Conservation (phyloP, 1,139 yeast genomes). For the Geotrichum phurueaensis region DNA sequence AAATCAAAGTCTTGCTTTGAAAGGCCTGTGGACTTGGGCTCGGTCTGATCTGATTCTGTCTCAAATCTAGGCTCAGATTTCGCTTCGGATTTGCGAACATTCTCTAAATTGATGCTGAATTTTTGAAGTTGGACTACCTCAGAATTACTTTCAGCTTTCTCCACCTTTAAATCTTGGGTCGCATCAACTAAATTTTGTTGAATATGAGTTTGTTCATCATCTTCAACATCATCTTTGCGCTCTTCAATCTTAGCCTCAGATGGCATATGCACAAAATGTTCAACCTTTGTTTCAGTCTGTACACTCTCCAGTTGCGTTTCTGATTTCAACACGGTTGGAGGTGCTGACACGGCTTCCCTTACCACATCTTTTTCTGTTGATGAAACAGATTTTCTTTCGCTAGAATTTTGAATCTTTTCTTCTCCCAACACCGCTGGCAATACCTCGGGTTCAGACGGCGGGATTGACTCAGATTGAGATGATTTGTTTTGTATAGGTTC, state of each 20-base stretch:
- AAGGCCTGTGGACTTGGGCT: not conserved
- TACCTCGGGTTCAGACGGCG: not conserved
- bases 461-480: not conserved
- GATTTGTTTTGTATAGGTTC: not conserved
- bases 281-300: not conserved
- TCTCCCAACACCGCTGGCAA: not conserved
- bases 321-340: not conserved
- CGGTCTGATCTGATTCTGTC: not conserved
- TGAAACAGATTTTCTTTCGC: not conserved
- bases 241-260: not conserved
- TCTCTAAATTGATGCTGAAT: not conserved
- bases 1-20: not conserved
- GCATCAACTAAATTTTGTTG: not conserved
- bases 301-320: not conserved
- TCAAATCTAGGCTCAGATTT: not conserved
- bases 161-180: not conserved
- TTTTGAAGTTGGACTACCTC: not conserved
- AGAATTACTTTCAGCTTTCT: not conserved
- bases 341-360: not conserved
- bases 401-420: not conserved
- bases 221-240: not conserved
- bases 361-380: not conserved
- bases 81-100: not conserved
- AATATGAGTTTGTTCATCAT: not conserved
- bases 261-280: not conserved